These are phyloP conservation scores for Aspergillus ostianus DNA, from an alignment of 495 filamentous ascomycete species.

Conservation along the genomic window DNA sequence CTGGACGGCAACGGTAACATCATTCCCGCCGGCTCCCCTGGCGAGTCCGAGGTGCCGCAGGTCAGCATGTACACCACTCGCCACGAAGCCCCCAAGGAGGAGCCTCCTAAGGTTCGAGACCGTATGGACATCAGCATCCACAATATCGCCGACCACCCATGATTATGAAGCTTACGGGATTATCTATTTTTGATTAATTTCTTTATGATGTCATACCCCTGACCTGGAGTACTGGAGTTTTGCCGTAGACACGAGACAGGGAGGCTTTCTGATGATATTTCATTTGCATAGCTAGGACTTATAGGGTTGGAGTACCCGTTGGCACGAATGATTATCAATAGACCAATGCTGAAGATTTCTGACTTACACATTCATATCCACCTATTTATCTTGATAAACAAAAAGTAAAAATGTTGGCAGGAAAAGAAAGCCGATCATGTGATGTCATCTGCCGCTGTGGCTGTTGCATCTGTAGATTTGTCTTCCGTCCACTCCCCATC, in stretches of 20 bases:
- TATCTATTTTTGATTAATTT: slow-evolving; percentile 9
- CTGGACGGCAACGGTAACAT: slow-evolving; percentile 57
- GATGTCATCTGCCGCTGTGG: not conserved
- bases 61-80: slow-evolving; percentile 30
- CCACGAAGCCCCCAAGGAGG: slow-evolving; percentile 22
- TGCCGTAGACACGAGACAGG: slow-evolving; percentile 7
- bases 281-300: slow-evolving; percentile 15
- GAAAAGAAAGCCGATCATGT: not conserved
- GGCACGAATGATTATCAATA: slow-evolving; percentile 4
- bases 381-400: no score
- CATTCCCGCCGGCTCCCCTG: slow-evolving; percentile 43
- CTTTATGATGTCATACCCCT: slow-evolving; percentile 4
- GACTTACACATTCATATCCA: no score
- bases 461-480: not conserved
- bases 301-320: slow-evolving; percentile 14
- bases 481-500: not conserved
- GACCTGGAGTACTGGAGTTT: slow-evolving; percentile 27
- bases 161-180: slow-evolving; percentile 14
- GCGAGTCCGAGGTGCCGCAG: slow-evolving; percentile 38
- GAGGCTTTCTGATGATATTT: slow-evolving; percentile 17
- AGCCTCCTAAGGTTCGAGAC: slow-evolving; percentile 44
- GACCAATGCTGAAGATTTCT: not conserved
- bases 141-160: slow-evolving; percentile 53
- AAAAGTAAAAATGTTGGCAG: not conserved
- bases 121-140: slow-evolving; percentile 62